phyloP scores from a whole-genome alignment of 1,284 basidiomycete species.

The Cerioporus squamosus region DNA sequence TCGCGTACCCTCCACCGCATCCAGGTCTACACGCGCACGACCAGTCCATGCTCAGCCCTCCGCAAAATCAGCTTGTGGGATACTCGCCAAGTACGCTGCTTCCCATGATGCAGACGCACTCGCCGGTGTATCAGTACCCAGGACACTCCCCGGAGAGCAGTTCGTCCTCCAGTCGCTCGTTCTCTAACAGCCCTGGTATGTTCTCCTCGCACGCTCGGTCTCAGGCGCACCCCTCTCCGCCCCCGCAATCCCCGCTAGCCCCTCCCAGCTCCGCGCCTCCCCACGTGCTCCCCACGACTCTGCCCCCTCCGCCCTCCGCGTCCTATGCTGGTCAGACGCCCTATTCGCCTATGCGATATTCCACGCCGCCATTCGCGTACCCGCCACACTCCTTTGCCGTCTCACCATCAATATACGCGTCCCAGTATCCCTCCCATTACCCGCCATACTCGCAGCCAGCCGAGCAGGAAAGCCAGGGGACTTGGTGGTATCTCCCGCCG shows the following conservation, averaged over 20 bases:
- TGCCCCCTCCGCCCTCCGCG: slow-evolving; percentile 27
- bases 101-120: slow-evolving; percentile 33
- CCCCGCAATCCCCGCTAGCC: slow-evolving; percentile 35
- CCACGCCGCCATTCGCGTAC: slow-evolving; percentile 45
- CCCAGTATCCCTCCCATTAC: slow-evolving; percentile 43
- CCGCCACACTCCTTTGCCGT: slow-evolving; percentile 46
- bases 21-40: slow-evolving; percentile 38
- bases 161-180: slow-evolving; percentile 33
- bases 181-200: slow-evolving; percentile 27
- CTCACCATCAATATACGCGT: slow-evolving; percentile 42
- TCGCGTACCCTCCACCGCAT: slow-evolving; percentile 40
- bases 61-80: slow-evolving; percentile 33
- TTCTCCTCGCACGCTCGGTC: slow-evolving; percentile 32
- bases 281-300: slow-evolving; percentile 6
- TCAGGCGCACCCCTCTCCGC: slow-evolving; percentile 36
- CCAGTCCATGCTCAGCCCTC: slow-evolving; percentile 31
- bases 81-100: slow-evolving; percentile 34
- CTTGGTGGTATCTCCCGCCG: slow-evolving; percentile 59
- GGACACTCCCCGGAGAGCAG: slow-evolving; percentile 39
- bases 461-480: slow-evolving; percentile 48
- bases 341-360: slow-evolving; percentile 48
- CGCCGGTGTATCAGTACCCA: slow-evolving; percentile 31
- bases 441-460: slow-evolving; percentile 33
- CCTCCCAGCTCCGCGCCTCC: slow-evolving; percentile 23
- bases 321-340: slow-evolving; percentile 38